Percentiles rank a stretch among this genome's conserved stretches.
phyloP scores from a whole-genome alignment of 2,329 filamentous ascomycete genomes.

The Cercospora janseana region DNA sequence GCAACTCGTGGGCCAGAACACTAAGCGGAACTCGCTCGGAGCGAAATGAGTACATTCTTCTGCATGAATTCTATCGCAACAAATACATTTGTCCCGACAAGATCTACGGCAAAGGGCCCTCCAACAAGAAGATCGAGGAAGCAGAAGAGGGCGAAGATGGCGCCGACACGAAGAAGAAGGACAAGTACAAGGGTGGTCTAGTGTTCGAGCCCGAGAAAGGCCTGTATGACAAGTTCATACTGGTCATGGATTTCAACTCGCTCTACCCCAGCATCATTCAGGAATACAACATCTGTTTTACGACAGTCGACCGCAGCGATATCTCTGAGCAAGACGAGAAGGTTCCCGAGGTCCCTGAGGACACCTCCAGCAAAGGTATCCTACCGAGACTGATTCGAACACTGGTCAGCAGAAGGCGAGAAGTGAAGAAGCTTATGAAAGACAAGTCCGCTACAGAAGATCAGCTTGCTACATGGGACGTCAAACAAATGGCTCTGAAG shows the following conservation, averaged over 20 bases:
- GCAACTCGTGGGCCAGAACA: slow-evolving; percentile 97
- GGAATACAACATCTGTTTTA: slow-evolving; percentile 99
- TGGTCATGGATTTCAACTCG: slow-evolving; percentile 99
- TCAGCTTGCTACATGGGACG: slow-evolving; percentile 91
- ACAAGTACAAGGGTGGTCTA: slow-evolving; percentile 97
- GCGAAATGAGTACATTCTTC: slow-evolving; percentile 97
- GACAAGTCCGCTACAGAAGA: slow-evolving; percentile 81
- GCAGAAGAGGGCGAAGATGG: slow-evolving; percentile 66
- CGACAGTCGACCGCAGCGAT: slow-evolving; percentile 78
- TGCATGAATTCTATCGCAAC: slow-evolving; percentile 93
- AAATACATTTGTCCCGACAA: slow-evolving; percentile 99
- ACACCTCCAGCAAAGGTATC: slow-evolving; percentile 75
- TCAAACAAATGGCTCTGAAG: slow-evolving; percentile 94
- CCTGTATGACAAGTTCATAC: slow-evolving; percentile 94
- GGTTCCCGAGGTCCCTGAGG: slow-evolving; percentile 78
- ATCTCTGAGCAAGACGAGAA: slow-evolving; percentile 78
- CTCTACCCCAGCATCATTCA: slow-evolving; percentile 98
- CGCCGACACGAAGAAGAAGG: slow-evolving; percentile 85
- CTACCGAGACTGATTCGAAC: slow-evolving; percentile 88
- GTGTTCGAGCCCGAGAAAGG: slow-evolving; percentile 98
- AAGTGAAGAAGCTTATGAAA: slow-evolving; percentile 98
- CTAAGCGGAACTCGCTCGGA: slow-evolving; percentile 93
- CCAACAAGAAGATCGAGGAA: slow-evolving; percentile 67
- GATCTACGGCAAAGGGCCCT: slow-evolving; percentile 66
- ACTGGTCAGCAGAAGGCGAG: slow-evolving; percentile 79